Base-by-base conservation (phyloP, 2,329 filamentous ascomycete genomes). In the Daldinia eschscholtzii region DNA sequence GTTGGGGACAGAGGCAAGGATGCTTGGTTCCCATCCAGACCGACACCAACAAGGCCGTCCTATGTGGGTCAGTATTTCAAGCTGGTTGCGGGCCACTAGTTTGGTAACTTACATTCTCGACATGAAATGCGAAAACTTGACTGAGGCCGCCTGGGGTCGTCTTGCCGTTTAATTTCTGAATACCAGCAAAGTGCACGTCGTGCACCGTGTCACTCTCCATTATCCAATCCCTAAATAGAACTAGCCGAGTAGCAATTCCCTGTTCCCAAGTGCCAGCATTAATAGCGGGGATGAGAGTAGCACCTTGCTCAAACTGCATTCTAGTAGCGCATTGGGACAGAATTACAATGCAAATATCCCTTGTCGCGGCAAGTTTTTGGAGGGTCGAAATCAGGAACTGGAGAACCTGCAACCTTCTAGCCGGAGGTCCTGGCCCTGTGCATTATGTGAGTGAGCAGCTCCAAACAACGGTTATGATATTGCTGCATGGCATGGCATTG, bases 271-370 rank as follows among this genome's bases (percentile, higher is more conserved):
- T 88, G 20, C 85, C 85, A 13, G 92, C 90, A 64, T 91, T 91
- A 70, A 98, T 85, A 44, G 93, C 89, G 15, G 94, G 92, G 60
- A 91, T 87, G 56, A 98, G 83, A 10, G 91, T 87, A 13, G 94
- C 92, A 72, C 85, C 87, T 71, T 82, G 85, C 70, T 87, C 90
- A 3, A 84, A 84, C 69, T 91, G 89, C 81, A 97, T 91, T 72
- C 90, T 92, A n/a, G 93, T 97, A 46, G 91, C 91, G 66, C 92
- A 93, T 77, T 97, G 94, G 41, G 90, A 93, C 56, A 94, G 85
- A 20, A 96, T 79, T 2, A 97, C 83, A 46, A 97, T 84, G 26
- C 93, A 92, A 59, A 94, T 84, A 74, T 92, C 87, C 70, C 88
- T 87, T 33, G 91, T 87, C 10, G 91, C 89, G 4, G 94, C 93